phyloP scores from a whole-genome alignment of 331 rosid genomes.

The Pyracantha coccinea region DNA sequence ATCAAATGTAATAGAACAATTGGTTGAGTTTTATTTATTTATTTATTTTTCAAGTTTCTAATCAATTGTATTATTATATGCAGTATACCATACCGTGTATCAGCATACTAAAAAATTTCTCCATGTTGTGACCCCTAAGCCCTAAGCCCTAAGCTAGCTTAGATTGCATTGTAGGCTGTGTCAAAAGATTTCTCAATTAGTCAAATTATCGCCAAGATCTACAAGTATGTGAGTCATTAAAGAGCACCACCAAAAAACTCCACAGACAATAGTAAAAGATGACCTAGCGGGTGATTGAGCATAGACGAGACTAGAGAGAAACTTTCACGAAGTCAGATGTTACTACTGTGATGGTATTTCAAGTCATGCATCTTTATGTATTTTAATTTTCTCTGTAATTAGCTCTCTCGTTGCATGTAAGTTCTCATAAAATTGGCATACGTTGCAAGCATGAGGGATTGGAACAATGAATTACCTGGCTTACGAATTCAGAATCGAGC shows the following conservation, averaged over 20 bases:
- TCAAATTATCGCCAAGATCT: constrained; percentile 6
- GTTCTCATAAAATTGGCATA: neutral
- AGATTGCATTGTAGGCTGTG: constrained; percentile 9
- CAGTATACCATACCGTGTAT: no score
- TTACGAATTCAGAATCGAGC: constrained; percentile 70
- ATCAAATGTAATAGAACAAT: no score
- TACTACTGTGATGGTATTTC: no score
- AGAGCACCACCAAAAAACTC: constrained; percentile 10
- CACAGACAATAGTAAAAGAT: neutral
- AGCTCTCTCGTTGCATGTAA: no score
- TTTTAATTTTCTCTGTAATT: no score
- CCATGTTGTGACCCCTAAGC: constrained; percentile 30
- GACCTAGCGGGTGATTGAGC: neutral
- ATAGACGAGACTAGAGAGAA: no score
- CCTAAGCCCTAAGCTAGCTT: constrained; percentile 3
- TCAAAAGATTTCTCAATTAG: constrained; percentile 10
- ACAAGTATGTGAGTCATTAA: neutral
- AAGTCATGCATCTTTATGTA: no score
- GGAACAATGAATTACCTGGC: constrained; percentile 55
- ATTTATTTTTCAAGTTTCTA: no score
- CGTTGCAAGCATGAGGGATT: neutral
- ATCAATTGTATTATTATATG: no score
- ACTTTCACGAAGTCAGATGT: no score
- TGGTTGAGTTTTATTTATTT: neutral
- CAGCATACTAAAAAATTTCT: neutral